Base-by-base conservation (phyloP, 1,284 basidiomycete genomes). In the Schizophyllum amplum region DNA sequence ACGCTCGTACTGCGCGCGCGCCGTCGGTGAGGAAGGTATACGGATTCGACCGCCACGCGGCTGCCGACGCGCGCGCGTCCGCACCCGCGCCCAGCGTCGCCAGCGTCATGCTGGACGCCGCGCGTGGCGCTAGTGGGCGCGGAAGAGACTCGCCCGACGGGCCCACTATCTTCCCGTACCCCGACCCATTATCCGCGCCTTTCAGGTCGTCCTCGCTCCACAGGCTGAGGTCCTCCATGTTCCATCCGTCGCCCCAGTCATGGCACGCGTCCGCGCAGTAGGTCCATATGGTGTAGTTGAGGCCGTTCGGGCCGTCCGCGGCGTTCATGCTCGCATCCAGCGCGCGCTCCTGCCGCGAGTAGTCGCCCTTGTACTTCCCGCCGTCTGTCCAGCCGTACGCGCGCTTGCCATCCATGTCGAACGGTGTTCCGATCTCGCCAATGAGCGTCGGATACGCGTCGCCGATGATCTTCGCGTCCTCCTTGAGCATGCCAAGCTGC, bases 371-470 rank as follows among this genome's bases (percentile, higher is more conserved):
- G 66, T 86, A 79, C 66, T 84, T 83, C 33, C 91, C 91, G 13
- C 76, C 75, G 64, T 91, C 84, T 53, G 84, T 86, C 68, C 81
- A 91, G n/a, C 92, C 90, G 70, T 96, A 97, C 4, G 90, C 80
- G 53, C 80, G 78, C 68, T 90, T 92, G 53, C 72, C 74, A 68
- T 97, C 94, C 86, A 97, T 87, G 68, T 98, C 93, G 65, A 88
- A 94, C 0, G 96, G 96, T 4, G 87, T 91, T 6, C 96, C 96
- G 54, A 98, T 95, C 73, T 99, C 96, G 24, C 96, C 95, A 55
- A 99, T 92, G 63, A 98, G 76, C 0, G 91, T 96, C 0, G 96
- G 96, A 65, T 91, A 98, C n/a, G 77, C 50, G 1, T 66, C 48
- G 13, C 83, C 72, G 1, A 91, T 78, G 52, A 86, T 84, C 11